Evolutionary conservation across 495 filamentous ascomycete species (phyloP), one percentile per base, ranked within the genome.

Genomic region (Hypoxylon subgilvum): DNA sequence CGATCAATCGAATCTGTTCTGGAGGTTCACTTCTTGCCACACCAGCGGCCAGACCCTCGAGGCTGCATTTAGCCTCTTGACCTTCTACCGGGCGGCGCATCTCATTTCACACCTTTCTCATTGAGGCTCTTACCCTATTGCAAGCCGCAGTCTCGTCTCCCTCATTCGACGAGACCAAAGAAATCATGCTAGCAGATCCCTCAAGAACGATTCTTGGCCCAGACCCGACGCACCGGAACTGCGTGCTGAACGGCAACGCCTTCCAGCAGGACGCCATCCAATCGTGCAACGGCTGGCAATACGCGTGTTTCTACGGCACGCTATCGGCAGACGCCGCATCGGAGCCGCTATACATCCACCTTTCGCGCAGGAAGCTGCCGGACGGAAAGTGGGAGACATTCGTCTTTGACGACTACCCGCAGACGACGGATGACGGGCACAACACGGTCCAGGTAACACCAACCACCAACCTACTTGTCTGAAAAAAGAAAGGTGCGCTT

Each of bases 371-470:
- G 38, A 62, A 69, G 31, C 67, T 80, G 6, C 69, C 69, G 1
- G 41, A 41, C 1, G 62, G 70, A 0, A 36, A 21, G 0, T 80
- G 78, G 78, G 69, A 81, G 52, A 70, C 73, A 4, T 25, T 76
- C 13, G 63, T 69, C 16, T 73, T 81, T n/a, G 62, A 65, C 1
- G 78, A 79, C 64, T 81, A 81, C 49, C 58, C 71, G 12, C 78
- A 81, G 57, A 79, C 75, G 3, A 69, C 70, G 1, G 72, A 81
- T 27, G 78, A 81, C 41, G 75, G 71, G 0, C 78, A 81, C 47
- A 81, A 81, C 38, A 79, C 75, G 7, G 69, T 81, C 35, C 76
- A 77, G 68, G 66, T 70, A 65, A 63, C 21, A 49, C 38, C 16
- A 48, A 14, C 2, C 21, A 49, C 38, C 16, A 48, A 14, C 2